Evolutionary conservation across 1,139 yeast species (phyloP), one percentile per base, ranked within the genome.

Genomic region (Komagataea norvegica): DNA sequence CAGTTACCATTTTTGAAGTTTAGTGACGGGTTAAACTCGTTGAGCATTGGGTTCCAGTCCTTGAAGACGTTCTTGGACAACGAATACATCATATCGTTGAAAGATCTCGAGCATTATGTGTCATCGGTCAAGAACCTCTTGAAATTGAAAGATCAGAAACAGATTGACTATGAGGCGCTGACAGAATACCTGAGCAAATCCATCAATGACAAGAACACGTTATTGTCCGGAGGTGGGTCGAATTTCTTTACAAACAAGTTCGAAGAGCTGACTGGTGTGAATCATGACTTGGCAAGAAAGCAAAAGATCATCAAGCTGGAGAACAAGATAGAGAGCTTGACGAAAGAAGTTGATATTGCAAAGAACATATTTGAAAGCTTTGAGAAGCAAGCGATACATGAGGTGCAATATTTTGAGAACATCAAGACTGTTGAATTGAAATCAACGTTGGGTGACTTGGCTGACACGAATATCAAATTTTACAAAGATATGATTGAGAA

Each of bases 61-160:
- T 60, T 81, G 46, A 72, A 80, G 49, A 77, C 77, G 34, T 78
- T 76, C 47, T 68, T 86, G 36, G 96, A 91, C 54, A 85, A 79
- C 35, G 81, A 87, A 30, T 91, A 87, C 52, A 67, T 88, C 39
- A 86, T 87, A 3, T 77, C 94, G 5, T 64, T 91, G 48, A 81
- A 85, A 49, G 97, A 91, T 59, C 72, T 93, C 62, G 87, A 91
- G 46, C 89, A 85, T 61, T 91, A 88, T 54, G 80, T 89, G 36
- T 70, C 74, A 29, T 77, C 91, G 23, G 70, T 91, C 50, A 84
- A 87, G 49, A 76, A 74, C 43, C 65, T 89, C 46, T 74, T 91
- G 42, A 89, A 84, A 55, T 70, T 85, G 39, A 87, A 91, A 47
- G 98, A 91, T 55, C 91, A 87, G 56, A 89, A 89, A 59, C 89